Evolutionary conservation across 129 eudicot genomes (phyloP), one percentile per base, ranked within the genome.

Genomic region (Artemisia tridentata): DNA sequence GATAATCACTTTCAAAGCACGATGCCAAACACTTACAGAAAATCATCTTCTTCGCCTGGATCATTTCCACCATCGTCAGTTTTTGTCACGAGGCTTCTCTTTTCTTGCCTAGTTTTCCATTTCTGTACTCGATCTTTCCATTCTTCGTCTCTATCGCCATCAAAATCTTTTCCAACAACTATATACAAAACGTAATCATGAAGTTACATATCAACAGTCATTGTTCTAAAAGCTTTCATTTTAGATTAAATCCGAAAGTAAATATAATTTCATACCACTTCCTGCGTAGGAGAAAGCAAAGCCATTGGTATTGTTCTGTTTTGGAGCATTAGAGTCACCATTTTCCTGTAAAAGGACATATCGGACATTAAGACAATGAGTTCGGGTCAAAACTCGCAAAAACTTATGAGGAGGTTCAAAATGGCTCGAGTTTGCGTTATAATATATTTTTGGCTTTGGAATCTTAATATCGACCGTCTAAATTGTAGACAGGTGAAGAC

Each of bases 111-210:
- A 54, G 88, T 83, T 81, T 93, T 93, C 99, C 99, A 93, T 83
- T 90, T 88, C 74, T 93, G 97, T 14, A 93, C 91, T 54, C 99
- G 87, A 18, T 93, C 99, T 72, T 90, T 93, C 99, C 99, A 93
- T 80, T 93, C 99, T 13, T 82, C 76, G 14, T 90, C 95, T 71
- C 82, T 81, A 48, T 92, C 96, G 51, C 82, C 96, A 17, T 92
- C 98, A 16, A 88, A 80, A 75, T 92, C 96, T 78, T 86, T 92
- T 1, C 97, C 99, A 2, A 72, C 82, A 74, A 85, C 97, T 90
- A 65, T 55, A 73, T 41, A 77, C 48, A 73, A 25, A 47, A 68
- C 25, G 23, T 47, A 56, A 65, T 68, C 58, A 71, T n/a, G 58
- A 41, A 31, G 58, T 75, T 51, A 68, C 11, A 12, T 46, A 51